Percentiles rank a stretch among this genome's conserved stretches.
These are phyloP conservation scores for Eragrostis curvula DNA, from an alignment of 176 grass and related monocot genomes.

Conservation along the genomic window DNA sequence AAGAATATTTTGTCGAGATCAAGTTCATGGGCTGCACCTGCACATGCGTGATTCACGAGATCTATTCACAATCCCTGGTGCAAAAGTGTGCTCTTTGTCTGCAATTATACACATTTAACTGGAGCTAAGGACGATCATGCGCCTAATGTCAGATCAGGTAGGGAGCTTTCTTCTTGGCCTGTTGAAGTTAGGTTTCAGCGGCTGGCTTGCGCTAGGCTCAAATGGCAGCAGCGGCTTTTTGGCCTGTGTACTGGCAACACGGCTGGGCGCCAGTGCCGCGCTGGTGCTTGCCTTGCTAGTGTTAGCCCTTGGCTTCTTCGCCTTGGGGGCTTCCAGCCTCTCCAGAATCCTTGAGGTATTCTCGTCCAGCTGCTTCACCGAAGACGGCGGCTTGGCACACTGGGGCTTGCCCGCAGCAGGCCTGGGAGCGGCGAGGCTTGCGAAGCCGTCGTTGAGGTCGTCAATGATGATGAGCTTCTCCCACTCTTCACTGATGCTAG, in stretches of 20 bases:
- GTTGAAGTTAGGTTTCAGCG: constrained; percentile 67
- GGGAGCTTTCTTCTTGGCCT: constrained; percentile 58
- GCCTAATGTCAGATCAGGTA: neutral
- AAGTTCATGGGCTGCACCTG: neutral
- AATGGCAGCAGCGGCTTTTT: constrained; percentile 67
- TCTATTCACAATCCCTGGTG: neutral
- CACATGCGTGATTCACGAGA: neutral
- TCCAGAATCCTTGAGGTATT: constrained; percentile 89
- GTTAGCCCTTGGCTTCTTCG: constrained; percentile 58
- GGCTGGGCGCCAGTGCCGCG: constrained; percentile 18
- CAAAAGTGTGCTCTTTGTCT: neutral
- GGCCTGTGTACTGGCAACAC: constrained; percentile 40
- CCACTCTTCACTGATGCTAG: constrained; percentile 69
- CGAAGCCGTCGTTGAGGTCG: constrained; percentile 46
- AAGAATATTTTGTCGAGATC: neutral
- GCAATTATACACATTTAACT: neutral
- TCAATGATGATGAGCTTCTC: constrained; percentile 78
- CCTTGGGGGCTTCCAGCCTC: constrained; percentile 78
- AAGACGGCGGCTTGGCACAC: constrained; percentile 32
- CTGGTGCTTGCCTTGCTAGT: constrained; percentile 14
- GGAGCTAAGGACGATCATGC: neutral
- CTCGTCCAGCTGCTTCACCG: constrained; percentile 65
- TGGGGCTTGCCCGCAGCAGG: constrained; percentile 16
- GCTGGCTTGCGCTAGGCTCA: constrained; percentile 65
- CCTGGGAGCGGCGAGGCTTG: constrained; percentile 40